A percentile compares a stretch with the other conserved stretches of the same genome.
Evolutionary conservation across 805 yeast genomes (phyloP).

Genomic region (Torulaspora delbrueckii): DNA sequence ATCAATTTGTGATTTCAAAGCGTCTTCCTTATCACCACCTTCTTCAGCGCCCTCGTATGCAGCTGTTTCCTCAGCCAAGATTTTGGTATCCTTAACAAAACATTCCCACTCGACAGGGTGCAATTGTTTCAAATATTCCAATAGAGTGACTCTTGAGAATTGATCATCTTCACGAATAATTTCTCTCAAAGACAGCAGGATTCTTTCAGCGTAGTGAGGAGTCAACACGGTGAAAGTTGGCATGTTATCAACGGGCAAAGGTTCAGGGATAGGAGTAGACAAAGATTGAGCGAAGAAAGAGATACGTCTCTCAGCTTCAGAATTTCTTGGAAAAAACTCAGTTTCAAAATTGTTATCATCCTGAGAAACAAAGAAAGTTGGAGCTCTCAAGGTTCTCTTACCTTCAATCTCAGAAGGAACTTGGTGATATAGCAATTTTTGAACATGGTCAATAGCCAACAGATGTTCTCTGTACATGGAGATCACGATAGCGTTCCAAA

Average conservation of each 20-base stretch:
- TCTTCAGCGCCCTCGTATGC: conserved; percentile 50
- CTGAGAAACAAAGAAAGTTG: conserved; percentile 96
- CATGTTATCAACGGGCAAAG: conserved; percentile 98
- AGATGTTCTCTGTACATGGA: conserved; percentile 99
- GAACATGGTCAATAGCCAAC: conserved; percentile 97
- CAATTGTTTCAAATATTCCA: conserved; percentile 90
- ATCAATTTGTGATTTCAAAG: conserved; percentile 76
- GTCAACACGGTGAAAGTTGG: conserved; percentile 96
- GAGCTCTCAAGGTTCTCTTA: conserved; percentile 96
- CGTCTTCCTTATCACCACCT: conserved; percentile 55
- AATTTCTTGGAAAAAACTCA: conserved; percentile 93
- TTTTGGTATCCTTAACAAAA: conserved; percentile 92
- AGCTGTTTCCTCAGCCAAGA: conserved; percentile 90
- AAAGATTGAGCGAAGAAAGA: conserved; percentile 98
- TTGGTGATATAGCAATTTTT: conserved; percentile 94
- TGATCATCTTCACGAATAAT: conserved; percentile 97
- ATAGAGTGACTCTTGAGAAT: conserved; percentile 86
- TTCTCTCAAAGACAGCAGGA: conserved; percentile 86
- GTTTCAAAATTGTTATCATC: conserved; percentile 92
- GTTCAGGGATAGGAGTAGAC: conserved; percentile 98
- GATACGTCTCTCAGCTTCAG: conserved; percentile 99
- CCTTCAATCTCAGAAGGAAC: conserved; percentile 98
- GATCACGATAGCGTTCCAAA: conserved; percentile 98
- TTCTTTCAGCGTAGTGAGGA: conserved; percentile 96
- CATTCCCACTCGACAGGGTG: conserved; percentile 98